Evolutionary conservation across 257 asterid genomes (phyloP).

Genomic region (Penstemon eatonii): DNA sequence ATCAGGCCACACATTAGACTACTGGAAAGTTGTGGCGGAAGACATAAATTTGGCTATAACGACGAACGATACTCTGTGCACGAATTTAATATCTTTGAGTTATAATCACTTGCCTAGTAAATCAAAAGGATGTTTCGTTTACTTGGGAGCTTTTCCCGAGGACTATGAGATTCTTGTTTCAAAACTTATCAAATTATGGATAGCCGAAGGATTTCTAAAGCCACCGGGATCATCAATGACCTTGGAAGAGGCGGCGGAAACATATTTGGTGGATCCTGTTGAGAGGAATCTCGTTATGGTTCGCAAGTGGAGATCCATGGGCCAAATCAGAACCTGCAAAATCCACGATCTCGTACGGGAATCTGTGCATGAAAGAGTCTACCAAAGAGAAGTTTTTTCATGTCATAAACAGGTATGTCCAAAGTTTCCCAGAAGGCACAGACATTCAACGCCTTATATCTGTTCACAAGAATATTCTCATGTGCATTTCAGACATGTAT

Average conservation of each 20-base stretch:
- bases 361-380: slow-evolving; percentile 26
- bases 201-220: slow-evolving; percentile 37
- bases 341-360: slow-evolving; percentile 32
- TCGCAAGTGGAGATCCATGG: slow-evolving; percentile 13
- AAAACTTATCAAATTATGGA: slow-evolving; percentile 38
- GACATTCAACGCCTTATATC: slow-evolving; percentile 19
- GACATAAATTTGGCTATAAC: slow-evolving; percentile 20
- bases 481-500: slow-evolving; percentile 30
- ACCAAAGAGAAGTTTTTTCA: slow-evolving; percentile 28
- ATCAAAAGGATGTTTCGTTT: slow-evolving; percentile 39
- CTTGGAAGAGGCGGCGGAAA: slow-evolving; percentile 23
- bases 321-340: slow-evolving; percentile 20
- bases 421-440: background rate
- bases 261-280: slow-evolving; percentile 21
- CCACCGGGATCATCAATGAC: background rate
- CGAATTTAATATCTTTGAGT: slow-evolving; percentile 32
- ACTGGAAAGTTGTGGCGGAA: slow-evolving; percentile 27
- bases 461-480: slow-evolving; percentile 33
- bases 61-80: background rate
- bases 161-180: slow-evolving; percentile 31
- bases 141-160: slow-evolving; percentile 39
- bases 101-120: slow-evolving; percentile 35
- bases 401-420: slow-evolving; percentile 1
- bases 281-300: slow-evolving; percentile 24
- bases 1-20: background rate